Base-by-base conservation (phyloP, 306 rosid genomes). In the Mimosa bimucronata region DNA sequence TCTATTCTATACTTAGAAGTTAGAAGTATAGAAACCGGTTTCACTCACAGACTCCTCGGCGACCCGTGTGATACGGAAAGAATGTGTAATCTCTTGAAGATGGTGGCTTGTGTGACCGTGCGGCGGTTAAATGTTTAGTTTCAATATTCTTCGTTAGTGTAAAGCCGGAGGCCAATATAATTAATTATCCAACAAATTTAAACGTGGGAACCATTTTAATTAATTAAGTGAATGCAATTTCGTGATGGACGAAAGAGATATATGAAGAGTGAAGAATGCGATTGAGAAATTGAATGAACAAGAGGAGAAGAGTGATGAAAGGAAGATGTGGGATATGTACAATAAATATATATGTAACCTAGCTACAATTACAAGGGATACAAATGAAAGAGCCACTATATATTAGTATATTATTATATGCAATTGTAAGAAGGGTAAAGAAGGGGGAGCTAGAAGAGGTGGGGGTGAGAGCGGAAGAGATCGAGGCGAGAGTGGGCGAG, bases 401-500 rank as follows among this genome's bases (percentile, higher is more conserved):
- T n/a, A n/a, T n/a, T n/a, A n/a, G n/a, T n/a, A n/a, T n/a, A n/a
- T n/a, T 34, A 34, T 34, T 21, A 57, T 10, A 16, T n/a, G 29
- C 29, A 57, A 1, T n/a, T n/a, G n/a, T n/a, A n/a, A 9, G 30
- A 57, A 23, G 16, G 9, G 0, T 57, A 57, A 3, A 57, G 1
- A 9, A 57, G 2, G 21, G 3, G 2, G 11, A 14, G 26, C 28
- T 19, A 25, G 11, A 38, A 34, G 6, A 69, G 37, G 28, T 1
- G 74, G 19, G 55, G 16, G 37, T 69, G 28, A 3, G 37, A 10
- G 6, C 16, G 48, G 55, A 69, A 69, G 34, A 69, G 74, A 45
- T 69, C 74, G 1, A 69, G 74, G 9, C 74, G 46, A 9, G 74
- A 69, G 55, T 41, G 55, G 28, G n/a, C 74, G n/a, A 69, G 74